These are phyloP conservation scores for Erysimum cheiranthoides DNA, from an alignment of 345 rosid species.

Conservation along the genomic window DNA sequence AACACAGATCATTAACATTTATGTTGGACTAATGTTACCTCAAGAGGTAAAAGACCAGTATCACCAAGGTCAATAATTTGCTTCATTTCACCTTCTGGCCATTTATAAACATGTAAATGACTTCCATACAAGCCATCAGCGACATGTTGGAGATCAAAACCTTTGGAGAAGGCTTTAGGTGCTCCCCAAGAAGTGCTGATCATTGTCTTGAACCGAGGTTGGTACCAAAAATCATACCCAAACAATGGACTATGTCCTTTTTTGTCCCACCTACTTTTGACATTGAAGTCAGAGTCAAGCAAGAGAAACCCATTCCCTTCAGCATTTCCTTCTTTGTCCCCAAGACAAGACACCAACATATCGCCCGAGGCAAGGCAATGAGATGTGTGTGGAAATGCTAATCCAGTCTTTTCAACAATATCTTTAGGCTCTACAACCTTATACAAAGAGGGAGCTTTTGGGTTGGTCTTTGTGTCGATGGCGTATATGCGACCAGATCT, in stretches of 20 bases:
- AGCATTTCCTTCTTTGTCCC: slow-evolving; percentile 87
- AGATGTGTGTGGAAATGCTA: slow-evolving; percentile 88
- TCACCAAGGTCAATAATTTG: slow-evolving; percentile 82
- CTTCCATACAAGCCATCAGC: slow-evolving; percentile 87
- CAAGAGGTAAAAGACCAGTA: slow-evolving; percentile 79
- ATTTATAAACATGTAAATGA: slow-evolving; percentile 76
- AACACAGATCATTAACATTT: neutral
- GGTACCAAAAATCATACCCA: slow-evolving; percentile 97
- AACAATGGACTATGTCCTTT: slow-evolving; percentile 76
- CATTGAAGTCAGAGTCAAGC: slow-evolving; percentile 84
- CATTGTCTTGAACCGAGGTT: slow-evolving; percentile 89
- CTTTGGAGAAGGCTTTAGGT: slow-evolving; percentile 78
- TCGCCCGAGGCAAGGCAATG: slow-evolving; percentile 95
- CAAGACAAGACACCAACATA: slow-evolving; percentile 79
- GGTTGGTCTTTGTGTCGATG: slow-evolving; percentile 65
- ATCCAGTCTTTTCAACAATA: slow-evolving; percentile 70
- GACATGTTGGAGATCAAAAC: slow-evolving; percentile 78
- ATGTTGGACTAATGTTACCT: slow-evolving; percentile 52
- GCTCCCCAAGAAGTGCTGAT: slow-evolving; percentile 97
- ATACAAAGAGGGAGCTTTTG: slow-evolving; percentile 73
- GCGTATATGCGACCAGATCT: slow-evolving; percentile 90
- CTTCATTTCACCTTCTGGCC: slow-evolving; percentile 90
- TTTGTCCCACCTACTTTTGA: slow-evolving; percentile 95
- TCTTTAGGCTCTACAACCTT: slow-evolving; percentile 76
- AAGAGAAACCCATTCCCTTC: slow-evolving; percentile 89